These are phyloP conservation scores for Tubosaeta brunneosetosa DNA, from an alignment of 768 basidiomycete genomes.

Conservation along the genomic window DNA sequence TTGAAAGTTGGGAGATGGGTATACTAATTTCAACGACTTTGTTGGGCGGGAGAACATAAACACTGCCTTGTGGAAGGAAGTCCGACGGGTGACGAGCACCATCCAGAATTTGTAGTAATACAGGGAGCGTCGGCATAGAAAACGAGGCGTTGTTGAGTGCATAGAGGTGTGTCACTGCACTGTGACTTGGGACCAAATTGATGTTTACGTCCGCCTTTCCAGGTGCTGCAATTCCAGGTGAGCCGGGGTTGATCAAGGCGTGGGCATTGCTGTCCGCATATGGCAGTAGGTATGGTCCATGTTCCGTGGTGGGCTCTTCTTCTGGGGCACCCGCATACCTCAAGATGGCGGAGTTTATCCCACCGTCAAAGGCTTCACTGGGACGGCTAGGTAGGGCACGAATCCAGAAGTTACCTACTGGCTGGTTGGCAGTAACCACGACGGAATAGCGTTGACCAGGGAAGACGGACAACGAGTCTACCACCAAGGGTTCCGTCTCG, in stretches of 20 bases:
- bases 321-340: constrained; percentile 37
- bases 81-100: not conserved
- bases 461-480: constrained; percentile 30
- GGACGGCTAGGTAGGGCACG: constrained; percentile 24
- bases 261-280: constrained; percentile 34
- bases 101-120: not conserved
- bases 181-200: not conserved
- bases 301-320: constrained; percentile 29
- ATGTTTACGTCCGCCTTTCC: not conserved
- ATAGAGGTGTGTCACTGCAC: not conserved
- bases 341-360: constrained; percentile 38
- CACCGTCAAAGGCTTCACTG: constrained; percentile 24
- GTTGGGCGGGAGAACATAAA: constrained; percentile 36
- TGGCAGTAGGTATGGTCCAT: constrained; percentile 19
- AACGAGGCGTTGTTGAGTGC: not conserved
- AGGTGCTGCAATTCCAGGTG: not conserved
- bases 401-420: constrained; percentile 39
- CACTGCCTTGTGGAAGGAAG: constrained; percentile 38
- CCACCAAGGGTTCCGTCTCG: no score
- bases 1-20: constrained; percentile 9
- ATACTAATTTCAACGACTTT: constrained; percentile 46
- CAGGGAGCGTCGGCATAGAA: not conserved
- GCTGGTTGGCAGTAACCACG: constrained; percentile 32
- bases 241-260: constrained; percentile 24
- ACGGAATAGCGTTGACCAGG: constrained; percentile 50